These are phyloP conservation scores for Ophiosphaerella herpotricha DNA, from an alignment of 2,329 filamentous ascomycete species.

Conservation along the genomic window DNA sequence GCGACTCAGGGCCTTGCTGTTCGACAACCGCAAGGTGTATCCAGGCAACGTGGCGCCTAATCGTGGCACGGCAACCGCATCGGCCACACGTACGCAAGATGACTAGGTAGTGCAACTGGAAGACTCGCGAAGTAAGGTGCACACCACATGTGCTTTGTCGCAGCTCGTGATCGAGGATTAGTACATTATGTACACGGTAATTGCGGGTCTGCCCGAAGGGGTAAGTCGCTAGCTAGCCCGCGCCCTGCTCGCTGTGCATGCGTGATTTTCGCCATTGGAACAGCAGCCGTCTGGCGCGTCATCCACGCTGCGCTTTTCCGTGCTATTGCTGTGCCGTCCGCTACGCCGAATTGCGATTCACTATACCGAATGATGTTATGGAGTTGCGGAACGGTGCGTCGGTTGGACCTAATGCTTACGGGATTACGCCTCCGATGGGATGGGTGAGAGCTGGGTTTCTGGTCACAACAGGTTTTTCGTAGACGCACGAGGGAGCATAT, in stretches of 20 bases:
- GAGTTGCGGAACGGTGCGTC: neutral
- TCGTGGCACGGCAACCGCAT: too few relatives aligned
- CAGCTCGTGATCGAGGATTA: neutral
- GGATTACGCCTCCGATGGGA: constrained; percentile 5
- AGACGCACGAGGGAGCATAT: neutral
- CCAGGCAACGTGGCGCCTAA: too few relatives aligned
- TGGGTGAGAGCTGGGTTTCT: neutral
- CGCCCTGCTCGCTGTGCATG: constrained; percentile 23
- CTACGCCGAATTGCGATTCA: constrained; percentile 8
- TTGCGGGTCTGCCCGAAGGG: neutral
- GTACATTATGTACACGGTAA: neutral
- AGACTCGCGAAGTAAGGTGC: too few relatives aligned
- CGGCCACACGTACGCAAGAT: too few relatives aligned
- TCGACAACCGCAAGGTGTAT: too few relatives aligned
- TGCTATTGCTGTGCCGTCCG: neutral
- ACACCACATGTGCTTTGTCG: neutral
- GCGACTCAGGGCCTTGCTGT: too few relatives aligned
- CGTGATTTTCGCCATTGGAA: constrained; percentile 41
- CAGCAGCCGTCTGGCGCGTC: constrained; percentile 2
- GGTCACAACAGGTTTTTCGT: too few relatives aligned
- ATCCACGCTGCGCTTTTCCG: constrained; percentile 1
- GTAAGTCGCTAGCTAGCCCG: constrained; percentile 8
- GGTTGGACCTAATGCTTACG: neutral
- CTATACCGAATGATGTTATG: constrained; percentile 1
- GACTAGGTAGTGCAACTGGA: too few relatives aligned